Percentiles rank a stretch among this genome's conserved stretches.
These are phyloP conservation scores for Bipolaris bicolor DNA, from an alignment of 2,329 filamentous ascomycete genomes.

Conservation along the genomic window DNA sequence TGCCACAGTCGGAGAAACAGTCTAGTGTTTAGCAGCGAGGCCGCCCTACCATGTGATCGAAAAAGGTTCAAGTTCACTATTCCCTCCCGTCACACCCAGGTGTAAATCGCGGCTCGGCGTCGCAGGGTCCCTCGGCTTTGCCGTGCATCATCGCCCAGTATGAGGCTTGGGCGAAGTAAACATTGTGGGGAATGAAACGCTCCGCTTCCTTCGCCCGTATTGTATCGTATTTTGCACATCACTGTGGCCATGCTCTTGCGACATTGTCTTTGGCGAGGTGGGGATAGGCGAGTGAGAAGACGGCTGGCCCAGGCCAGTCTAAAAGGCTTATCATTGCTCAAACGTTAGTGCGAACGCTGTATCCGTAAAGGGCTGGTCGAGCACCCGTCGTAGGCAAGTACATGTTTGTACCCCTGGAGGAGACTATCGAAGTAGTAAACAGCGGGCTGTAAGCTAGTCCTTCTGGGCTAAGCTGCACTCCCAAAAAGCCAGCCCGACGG, in stretches of 20 bases:
- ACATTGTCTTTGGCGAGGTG: background rate
- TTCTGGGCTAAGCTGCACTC: conserved; percentile 1
- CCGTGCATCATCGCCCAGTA: background rate
- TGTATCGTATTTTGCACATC: background rate
- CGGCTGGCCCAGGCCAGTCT: conserved; percentile 1
- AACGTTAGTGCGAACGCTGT: conserved; percentile 9
- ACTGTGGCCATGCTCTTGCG: background rate
- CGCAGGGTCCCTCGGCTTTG: conserved; percentile 3
- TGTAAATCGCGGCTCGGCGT: conserved; percentile 1
- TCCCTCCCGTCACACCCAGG: conserved; percentile 3
- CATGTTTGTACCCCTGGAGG: conserved; percentile 2
- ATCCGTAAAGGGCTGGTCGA: conserved; percentile 4
- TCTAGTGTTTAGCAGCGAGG: background rate
- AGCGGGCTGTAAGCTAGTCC: conserved; percentile 12
- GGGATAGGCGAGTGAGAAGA: background rate
- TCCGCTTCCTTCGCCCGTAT: background rate
- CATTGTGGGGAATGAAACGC: background rate
- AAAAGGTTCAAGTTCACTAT: background rate
- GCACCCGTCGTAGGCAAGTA: conserved; percentile 3
- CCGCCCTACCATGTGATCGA: background rate
- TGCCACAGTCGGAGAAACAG: background rate
- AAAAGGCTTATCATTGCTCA: conserved; percentile 4
- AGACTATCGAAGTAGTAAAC: conserved; percentile 24
- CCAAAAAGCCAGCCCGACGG: conserved; percentile 7
- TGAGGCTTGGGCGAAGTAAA: background rate